Base-by-base conservation (phyloP, 164 flowering plant genomes). In the Piper betle region DNA sequence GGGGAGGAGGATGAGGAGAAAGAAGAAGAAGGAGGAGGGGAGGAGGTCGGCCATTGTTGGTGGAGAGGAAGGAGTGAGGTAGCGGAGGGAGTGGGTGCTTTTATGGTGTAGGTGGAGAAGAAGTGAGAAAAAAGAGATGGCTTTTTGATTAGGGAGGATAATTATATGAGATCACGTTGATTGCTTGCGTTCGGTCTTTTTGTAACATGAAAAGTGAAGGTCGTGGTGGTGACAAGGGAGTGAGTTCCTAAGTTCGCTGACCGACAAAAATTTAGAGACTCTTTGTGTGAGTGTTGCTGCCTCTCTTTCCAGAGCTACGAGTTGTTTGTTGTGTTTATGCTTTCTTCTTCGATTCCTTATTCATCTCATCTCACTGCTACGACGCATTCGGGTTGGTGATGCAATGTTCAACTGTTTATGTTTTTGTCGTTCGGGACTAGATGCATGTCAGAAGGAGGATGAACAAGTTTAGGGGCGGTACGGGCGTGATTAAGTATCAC, bases 1-100 rank as follows among this genome's bases (percentile, higher is more conserved):
- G 66, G 48, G 40, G 42, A 20, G 57, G 37, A 62, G 60, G 55
- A 15, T 5, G 50, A 63, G 60, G 20, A 63, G 25, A 5, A 20
- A 43, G 59, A 50, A 54, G 12, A 54, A 16, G 37, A 25, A 25
- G 33, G 33, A 25, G 33, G 33, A 54, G n/a, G 25, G 41, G 59
- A 13, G 58, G 39, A 20, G 10, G 25, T 18, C 18, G 16, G 63
- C 39, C 52, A 62, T 53, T 25, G 57, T 18, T 13, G 58, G 39
- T 9, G 48, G 53, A 43, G 60, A 57, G 53, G 42, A 46, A 54
- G 42, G 66, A 13, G 60, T 10, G 46, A 48, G 38, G 42, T n/a
- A 18, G 53, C 12, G 43, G 18, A 25, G 33, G 33, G 33, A 0
- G 33, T 25, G 33, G 40, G 33, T 25, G 33, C 37, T 42, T 16